Conservation (phyloP, 164 flowering plant species). For the Nelumbo lutea region DNA sequence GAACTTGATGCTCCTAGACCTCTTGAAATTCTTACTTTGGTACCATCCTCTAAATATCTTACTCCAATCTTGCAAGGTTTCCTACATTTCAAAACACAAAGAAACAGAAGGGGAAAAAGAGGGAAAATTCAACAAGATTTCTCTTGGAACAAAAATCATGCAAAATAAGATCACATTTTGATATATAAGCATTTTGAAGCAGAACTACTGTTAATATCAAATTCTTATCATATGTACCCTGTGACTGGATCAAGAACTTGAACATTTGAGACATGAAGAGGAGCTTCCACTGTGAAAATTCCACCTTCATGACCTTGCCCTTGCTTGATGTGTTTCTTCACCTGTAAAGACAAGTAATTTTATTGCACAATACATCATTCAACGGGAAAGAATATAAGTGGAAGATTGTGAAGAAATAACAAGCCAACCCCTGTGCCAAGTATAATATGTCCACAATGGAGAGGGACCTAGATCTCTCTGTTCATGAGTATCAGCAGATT, state of each 20-base stretch:
- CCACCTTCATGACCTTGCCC: slow-evolving; percentile 98
- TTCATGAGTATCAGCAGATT: too few relatives aligned
- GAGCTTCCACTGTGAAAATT: slow-evolving; percentile 93
- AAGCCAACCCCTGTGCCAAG: neutral
- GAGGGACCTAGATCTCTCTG: too few relatives aligned
- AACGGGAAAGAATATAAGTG: neutral
- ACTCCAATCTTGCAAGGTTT: slow-evolving; percentile 77
- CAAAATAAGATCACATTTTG: neutral
- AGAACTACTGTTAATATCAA: neutral
- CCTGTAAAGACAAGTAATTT: slow-evolving; percentile 35
- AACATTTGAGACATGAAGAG: slow-evolving; percentile 94
- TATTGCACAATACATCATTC: neutral
- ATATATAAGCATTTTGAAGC: too few relatives aligned
- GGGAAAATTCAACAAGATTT: neutral
- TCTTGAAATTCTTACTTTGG: slow-evolving; percentile 81
- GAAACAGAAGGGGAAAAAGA: neutral
- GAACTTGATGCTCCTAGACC: slow-evolving; percentile 82
- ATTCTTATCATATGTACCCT: slow-evolving; percentile 38
- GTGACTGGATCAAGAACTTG: slow-evolving; percentile 83
- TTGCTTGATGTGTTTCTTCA: slow-evolving; percentile 87
- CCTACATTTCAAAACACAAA: slow-evolving; percentile 28
- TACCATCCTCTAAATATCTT: slow-evolving; percentile 78
- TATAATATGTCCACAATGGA: too few relatives aligned
- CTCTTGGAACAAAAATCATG: neutral
- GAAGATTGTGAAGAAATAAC: neutral